Evolutionary conservation across 139 green algal species (phyloP).

Genomic region (Haematococcus lacustris): DNA sequence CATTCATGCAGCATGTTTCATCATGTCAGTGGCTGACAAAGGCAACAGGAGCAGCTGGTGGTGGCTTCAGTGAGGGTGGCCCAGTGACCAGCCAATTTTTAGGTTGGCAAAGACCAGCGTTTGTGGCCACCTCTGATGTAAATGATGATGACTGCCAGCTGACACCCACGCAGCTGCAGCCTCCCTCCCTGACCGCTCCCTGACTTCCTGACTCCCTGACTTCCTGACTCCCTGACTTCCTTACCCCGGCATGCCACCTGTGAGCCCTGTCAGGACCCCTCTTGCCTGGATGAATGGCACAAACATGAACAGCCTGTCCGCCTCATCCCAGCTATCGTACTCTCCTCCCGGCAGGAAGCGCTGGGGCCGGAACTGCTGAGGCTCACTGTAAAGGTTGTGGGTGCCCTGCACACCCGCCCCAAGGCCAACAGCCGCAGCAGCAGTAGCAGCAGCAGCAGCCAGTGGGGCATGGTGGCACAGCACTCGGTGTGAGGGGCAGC

Average conservation of each 20-base stretch:
- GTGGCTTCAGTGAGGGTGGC: too few relatives aligned
- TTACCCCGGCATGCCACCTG: neutral
- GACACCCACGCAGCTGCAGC: neutral
- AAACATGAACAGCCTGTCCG: conserved; percentile 79
- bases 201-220: too few relatives aligned
- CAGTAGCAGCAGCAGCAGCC: neutral
- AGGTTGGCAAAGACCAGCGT: too few relatives aligned
- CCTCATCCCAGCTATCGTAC: conserved; percentile 78
- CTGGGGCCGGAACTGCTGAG: conserved; percentile 66
- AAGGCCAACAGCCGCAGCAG: neutral
- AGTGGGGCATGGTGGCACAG: neutral
- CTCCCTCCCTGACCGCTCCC: neutral
- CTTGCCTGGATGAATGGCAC: conserved; percentile 86
- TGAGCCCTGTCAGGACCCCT: neutral
- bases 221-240: too few relatives aligned
- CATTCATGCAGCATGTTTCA: neutral
- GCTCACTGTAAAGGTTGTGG: conserved; percentile 77
- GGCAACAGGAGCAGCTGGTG: too few relatives aligned
- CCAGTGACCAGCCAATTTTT: too few relatives aligned
- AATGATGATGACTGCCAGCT: neutral
- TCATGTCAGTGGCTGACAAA: neutral
- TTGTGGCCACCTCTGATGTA: neutral
- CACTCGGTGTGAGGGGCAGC: neutral
- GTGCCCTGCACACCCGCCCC: conserved; percentile 38
- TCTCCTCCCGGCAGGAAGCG: conserved; percentile 81